Evolutionary conservation across 768 basidiomycete species (phyloP).

Genomic region (Trametes sanguinea): DNA sequence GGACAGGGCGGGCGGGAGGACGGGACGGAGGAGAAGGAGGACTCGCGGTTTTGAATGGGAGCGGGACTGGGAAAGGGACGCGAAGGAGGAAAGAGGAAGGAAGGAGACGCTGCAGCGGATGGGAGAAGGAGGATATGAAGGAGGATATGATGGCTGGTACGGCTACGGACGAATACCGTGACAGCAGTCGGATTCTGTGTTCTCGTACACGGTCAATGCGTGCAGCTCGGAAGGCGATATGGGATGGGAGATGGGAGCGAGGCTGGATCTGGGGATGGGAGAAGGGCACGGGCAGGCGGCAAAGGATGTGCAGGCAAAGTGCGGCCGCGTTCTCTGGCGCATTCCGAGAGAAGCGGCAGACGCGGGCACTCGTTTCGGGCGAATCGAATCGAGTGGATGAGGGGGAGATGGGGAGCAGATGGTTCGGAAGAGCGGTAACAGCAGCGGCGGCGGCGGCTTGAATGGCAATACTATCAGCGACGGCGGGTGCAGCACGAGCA

Average conservation of each 20-base stretch:
- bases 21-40: constrained; percentile 5
- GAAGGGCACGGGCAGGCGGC: background rate
- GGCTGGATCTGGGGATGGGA: background rate
- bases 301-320: constrained; percentile 5
- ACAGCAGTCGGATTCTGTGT: no score
- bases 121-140: background rate
- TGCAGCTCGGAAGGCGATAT: no score
- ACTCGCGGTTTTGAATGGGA: constrained; percentile 13
- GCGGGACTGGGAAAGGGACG: constrained; percentile 8
- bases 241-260: background rate
- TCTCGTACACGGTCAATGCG: no score
- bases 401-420: background rate
- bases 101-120: constrained; percentile 4
- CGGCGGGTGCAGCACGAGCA: no score
- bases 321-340: constrained; percentile 18
- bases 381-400: constrained; percentile 6
- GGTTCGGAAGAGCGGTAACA: background rate
- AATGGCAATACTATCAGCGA: no score
- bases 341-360: constrained; percentile 13
- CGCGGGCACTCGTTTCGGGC: background rate
- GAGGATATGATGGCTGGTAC: background rate
- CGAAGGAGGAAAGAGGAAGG: background rate
- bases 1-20: constrained; percentile 6
- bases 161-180: no score
- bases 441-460: no score